Evolutionary conservation across 441 rosid species (phyloP), one percentile per base, ranked within the genome.

Genomic region (Raphanus hybrid): DNA sequence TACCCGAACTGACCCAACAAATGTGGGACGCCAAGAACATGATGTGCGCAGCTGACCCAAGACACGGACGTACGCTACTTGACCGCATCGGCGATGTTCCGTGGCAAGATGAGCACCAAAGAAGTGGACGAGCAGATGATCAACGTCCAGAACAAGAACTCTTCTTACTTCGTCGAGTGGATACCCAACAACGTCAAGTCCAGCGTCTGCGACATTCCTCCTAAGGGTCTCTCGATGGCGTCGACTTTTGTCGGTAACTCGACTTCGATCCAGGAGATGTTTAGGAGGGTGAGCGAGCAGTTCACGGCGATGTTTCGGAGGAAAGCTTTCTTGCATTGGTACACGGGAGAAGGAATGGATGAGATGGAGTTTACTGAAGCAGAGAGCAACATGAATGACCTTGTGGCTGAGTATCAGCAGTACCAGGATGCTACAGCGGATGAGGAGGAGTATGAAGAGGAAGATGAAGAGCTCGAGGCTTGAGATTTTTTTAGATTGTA

Each of bases 21-120:
- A 88, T 88, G 92, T 88, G 92, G 92, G 92, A 88, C 45, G 79
- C 90, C 2, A 88, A 88, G 72, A 88, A 88, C 80, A 88, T 88
- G 91, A 88, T 88, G 91, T 88, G 90, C 73, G 90, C 92, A 0
- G 88, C 92, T 16, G 90, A 85, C 76, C 90, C 92, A 34, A 88
- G 92, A 70, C 92, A 88, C 64, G 90, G 92, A 45, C 84, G 90
- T 90, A 45, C 84, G 90, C 11, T 88, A 88, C 75, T 78, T 88
- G 70, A 88, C 92, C 12, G 90, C 92, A 15, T 88, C 90, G 54
- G 92, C 92, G 1, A 87, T 88, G 90, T 88, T 88, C 85, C 85
- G 92, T 14, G 92, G 92, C 43, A 88, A 86, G 76, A 86, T 88
- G 90, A 86, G 92, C 86, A 88, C 90, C 8, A 88, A 88, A 75